Evolutionary conservation across 495 filamentous ascomycete genomes (phyloP), one percentile per base, ranked within the genome.

Genomic region (Annulohypoxylon maeteangense): DNA sequence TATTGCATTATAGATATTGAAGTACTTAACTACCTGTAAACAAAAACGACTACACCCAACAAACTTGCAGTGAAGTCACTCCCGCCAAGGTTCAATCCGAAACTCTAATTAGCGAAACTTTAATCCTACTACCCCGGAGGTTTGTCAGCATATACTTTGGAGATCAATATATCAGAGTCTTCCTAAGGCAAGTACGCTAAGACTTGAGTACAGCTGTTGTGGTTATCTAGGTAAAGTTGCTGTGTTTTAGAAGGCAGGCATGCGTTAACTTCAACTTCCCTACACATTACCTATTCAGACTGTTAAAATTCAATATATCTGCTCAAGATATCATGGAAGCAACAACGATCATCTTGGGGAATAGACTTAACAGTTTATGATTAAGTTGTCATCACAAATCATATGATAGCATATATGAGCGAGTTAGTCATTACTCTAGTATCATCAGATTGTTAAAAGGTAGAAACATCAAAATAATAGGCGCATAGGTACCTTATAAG

Each of bases 21-120:
- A 4, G 36, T 40, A 40, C 36, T 12, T n/a, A 40, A 14, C 8
- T 36, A 36, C 32, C 12, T 36, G 36, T 36, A 20, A 34, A 25
- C 8, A 18, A n/a, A 8, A 32, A 22, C 7, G 7, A 27, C 53
- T 31, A 11, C 40, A 44, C 40, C 22, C 7, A 4, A 25, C 51
- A 29, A 62, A 68, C 56, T 57, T 59, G 47, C 50, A 62, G 42
- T 18, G 29, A 42, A 38, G 38, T 59, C 65, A 44, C 14, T 62
- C 40, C 58, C 29, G 50, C 34, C n/a, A 31, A 38, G 31, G 36
- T 57, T 34, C 16, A 25, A 40, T 23, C 32, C 18, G 31, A 34
- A n/a, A 29, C n/a, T 18, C 14, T 44, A 44, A 44, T 44, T 7
- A 8, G n/a, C n/a, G n/a, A 44, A 44, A 7, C 16, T 16, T 0